Base-by-base conservation (phyloP, 2,329 filamentous ascomycete genomes). In the Sclerotinia minor region DNA sequence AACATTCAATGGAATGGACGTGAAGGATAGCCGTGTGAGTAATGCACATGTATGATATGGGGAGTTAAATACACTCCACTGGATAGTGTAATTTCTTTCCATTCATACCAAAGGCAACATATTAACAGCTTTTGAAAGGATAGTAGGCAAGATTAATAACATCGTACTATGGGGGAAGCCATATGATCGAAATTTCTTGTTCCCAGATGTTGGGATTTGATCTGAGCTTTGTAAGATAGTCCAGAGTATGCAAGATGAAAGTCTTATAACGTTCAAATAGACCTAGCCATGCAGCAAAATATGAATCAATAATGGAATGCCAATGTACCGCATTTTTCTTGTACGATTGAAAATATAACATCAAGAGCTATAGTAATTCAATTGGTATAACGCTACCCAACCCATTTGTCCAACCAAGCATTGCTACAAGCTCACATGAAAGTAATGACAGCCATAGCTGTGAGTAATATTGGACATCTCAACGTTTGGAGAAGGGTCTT, bases 401-500 rank as follows among this genome's bases (percentile, higher is more conserved):
- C 9, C 26, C 5, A 19, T 47, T 29, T 17, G 38, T 24, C 24
- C 24, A 45, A 41, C 24, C 24, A 45, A 41, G n/a, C 24, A 41
- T 44, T 57, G 13, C 21, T 26, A 6, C 13, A 49, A 49, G 3
- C 29, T 26, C 52, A 21, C 19, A 5, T 35, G 26, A 49, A 32
- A 60, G 6, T 49, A n/a, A 35, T 35, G 21, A 5, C 8, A 24
- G 8, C 29, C 6, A 35, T 11, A 35, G n/a, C 24, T 24, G 9
- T 49, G 9, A 35, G 4, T 38, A 24, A n/a, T 29, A 49, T 5
- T 49, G 21, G 7, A 35, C 35, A 21, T 47, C 24, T 65, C 41
- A 59, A 67, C 24, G 41, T 45, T 52, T 60, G n/a, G 65, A 64
- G 49, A 67, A 73, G 4, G 71, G 72, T 9, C 72, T 69, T 24